These are phyloP conservation scores for Amanita thiersii DNA, from an alignment of 768 basidiomycete genomes.

Conservation along the genomic window DNA sequence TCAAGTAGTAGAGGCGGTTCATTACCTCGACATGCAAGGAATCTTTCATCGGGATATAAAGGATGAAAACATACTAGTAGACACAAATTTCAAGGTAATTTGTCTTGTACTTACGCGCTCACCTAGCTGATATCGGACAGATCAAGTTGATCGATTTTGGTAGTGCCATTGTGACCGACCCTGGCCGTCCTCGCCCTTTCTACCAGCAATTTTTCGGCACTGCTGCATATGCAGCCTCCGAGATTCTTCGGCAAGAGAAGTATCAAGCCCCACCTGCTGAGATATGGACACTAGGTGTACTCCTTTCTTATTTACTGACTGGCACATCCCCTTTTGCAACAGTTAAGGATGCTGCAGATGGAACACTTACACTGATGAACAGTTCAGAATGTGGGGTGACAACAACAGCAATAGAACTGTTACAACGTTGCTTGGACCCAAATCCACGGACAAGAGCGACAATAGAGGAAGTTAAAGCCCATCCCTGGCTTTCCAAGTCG, in stretches of 20 bases:
- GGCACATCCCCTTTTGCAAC: slow-evolving; percentile 91
- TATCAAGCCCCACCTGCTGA: slow-evolving; percentile 95
- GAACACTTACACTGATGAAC: slow-evolving; percentile 46
- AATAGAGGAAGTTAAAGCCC: slow-evolving; percentile 72
- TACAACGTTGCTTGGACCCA: slow-evolving; percentile 75
- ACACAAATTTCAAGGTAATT: slow-evolving; percentile 58
- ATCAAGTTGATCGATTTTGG: slow-evolving; percentile 97
- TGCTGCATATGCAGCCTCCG: slow-evolving; percentile 92
- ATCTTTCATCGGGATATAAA: slow-evolving; percentile 96
- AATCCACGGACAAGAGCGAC: slow-evolving; percentile 75
- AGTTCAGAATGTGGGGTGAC: slow-evolving; percentile 26
- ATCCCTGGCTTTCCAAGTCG: slow-evolving; percentile 62
- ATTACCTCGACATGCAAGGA: slow-evolving; percentile 73
- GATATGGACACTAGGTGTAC: slow-evolving; percentile 92
- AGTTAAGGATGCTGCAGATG: slow-evolving; percentile 68
- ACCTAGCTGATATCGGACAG: slow-evolving; percentile 24
- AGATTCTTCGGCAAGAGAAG: slow-evolving; percentile 79
- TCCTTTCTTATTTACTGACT: slow-evolving; percentile 90
- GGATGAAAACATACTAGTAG: slow-evolving; percentile 89
- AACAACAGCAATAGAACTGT: slow-evolving; percentile 47
- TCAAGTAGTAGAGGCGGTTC: slow-evolving; percentile 81
- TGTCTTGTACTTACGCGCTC: slow-evolving; percentile 9
- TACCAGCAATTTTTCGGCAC: slow-evolving; percentile 87
- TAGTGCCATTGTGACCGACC: slow-evolving; percentile 72
- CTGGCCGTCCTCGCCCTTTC: slow-evolving; percentile 49